These are phyloP conservation scores for Pichia sp. DNA, from an alignment of 1,139 yeast species.

Conservation along the genomic window DNA sequence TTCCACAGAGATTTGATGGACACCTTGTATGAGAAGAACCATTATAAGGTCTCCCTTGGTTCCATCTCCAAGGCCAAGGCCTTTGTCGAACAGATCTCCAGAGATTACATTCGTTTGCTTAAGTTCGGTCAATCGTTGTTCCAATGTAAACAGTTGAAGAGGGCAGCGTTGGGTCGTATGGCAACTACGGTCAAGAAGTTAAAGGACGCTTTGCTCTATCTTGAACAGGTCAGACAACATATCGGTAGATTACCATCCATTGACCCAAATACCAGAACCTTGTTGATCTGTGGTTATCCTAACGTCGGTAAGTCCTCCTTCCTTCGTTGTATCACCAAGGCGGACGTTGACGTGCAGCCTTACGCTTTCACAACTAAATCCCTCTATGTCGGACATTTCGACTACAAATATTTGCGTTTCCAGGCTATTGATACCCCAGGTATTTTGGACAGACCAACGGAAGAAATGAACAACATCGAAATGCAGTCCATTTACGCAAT, in stretches of 20 bases:
- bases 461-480: constrained; percentile 98
- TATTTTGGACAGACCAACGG: constrained; percentile 96
- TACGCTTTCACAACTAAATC: constrained; percentile 98
- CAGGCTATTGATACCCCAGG: constrained; percentile 99
- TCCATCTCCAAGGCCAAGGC: constrained; percentile 92
- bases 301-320: constrained; percentile 98
- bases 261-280: constrained; percentile 97
- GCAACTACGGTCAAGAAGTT: constrained; percentile 93
- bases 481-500: constrained; percentile 98
- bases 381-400: constrained; percentile 93
- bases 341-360: constrained; percentile 98
- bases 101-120: constrained; percentile 89
- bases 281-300: constrained; percentile 97
- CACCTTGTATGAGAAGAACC: constrained; percentile 95
- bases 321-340: constrained; percentile 87
- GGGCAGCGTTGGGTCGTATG: constrained; percentile 99
- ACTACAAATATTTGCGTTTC: constrained; percentile 92
- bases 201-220: constrained; percentile 86
- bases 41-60: constrained; percentile 95
- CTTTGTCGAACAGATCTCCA: constrained; percentile 87
- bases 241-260: constrained; percentile 96
- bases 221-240: constrained; percentile 98
- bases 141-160: constrained; percentile 96
- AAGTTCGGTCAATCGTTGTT: constrained; percentile 96
- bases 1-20: constrained; percentile 98